Percentiles rank a stretch among this genome's conserved stretches.
Evolutionary conservation across 371 early-diverging fungal genomes (phyloP).

Genomic region (Rhizopus sp.): DNA sequence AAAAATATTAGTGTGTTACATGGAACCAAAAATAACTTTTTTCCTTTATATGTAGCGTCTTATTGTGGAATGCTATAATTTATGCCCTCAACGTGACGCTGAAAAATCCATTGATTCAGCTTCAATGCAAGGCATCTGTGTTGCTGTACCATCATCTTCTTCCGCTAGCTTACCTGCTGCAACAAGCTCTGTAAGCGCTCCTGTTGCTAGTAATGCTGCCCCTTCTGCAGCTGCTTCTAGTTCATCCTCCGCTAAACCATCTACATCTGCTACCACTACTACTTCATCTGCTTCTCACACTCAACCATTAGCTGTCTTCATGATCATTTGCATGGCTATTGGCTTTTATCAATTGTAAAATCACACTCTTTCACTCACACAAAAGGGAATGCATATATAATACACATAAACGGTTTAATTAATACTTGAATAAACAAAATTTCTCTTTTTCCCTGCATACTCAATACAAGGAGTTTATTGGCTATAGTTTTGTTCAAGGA

Average conservation of each 20-base stretch:
- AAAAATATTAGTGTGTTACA: neutral
- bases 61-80: constrained; percentile 33
- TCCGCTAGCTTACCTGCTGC: constrained; percentile 2
- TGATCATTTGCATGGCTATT: neutral
- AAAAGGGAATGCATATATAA: no score
- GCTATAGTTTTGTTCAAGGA: no score
- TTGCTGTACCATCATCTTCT: constrained; percentile 27
- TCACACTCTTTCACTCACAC: neutral
- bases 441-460: no score
- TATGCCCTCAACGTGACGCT: constrained; percentile 30
- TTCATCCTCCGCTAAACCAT: constrained; percentile 6
- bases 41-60: constrained; percentile 16
- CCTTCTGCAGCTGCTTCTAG: constrained; percentile 8
- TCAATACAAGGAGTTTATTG: no score
- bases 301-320: neutral
- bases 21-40: neutral
- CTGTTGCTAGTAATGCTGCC: constrained; percentile 8
- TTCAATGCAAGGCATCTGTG: constrained; percentile 28
- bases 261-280: neutral
- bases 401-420: no score
- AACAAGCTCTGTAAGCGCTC: neutral
- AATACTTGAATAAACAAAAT: no score
- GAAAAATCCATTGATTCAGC: constrained; percentile 28
- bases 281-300: neutral
- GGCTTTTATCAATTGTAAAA: constrained; percentile 1